Evolutionary conservation across 2,329 filamentous ascomycete genomes (phyloP), one percentile per base, ranked within the genome.

Genomic region (Penicillium sp.): DNA sequence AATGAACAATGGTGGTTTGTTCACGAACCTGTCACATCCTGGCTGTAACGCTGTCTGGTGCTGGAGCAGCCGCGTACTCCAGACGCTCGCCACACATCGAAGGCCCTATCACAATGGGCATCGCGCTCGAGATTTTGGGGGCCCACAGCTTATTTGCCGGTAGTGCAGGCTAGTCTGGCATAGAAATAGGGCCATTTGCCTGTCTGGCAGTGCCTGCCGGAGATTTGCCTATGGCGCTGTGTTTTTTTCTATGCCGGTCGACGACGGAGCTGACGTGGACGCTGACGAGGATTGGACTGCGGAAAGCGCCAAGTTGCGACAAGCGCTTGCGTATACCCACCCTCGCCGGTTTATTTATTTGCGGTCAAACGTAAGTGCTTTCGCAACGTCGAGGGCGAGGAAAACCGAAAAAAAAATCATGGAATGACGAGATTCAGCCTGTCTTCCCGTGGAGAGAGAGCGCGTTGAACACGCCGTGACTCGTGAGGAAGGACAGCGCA

Each of bases 201-300:
- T n/a, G 30, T 9, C 12, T 33, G 9, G 4, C 26, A n/a, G n/a
- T n/a, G n/a, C n/a, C n/a, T n/a, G n/a, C n/a, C 20, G 16, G 20
- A 21, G 40, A 43, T n/a, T 43, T 7, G 40, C 40, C 3, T 45
- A 16, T 24, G 43, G 12, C 45, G 18, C n/a, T 24, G 18, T 11
- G 18, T 24, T 24, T 16, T 18, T 18, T 18, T 47, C 14, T 48
- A 20, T 18, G 46, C 46, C 14, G n/a, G 24, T 30, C 23, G 23
- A 48, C 46, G 33, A 23, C 26, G 47, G 26, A 16, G 54, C 35
- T 56, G 54, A 56, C 54, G 54, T 35, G 54, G 54, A 56, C 28
- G 54, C 38, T 56, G 54, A 56, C 54, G 54, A 56, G 54, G 45
- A 55, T 50, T 40, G 40, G 35, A 40, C 11, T 33, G 40, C 33